Evolutionary conservation across 1,284 basidiomycete genomes (phyloP).

Genomic region (Cryptococcus depauperatus): DNA sequence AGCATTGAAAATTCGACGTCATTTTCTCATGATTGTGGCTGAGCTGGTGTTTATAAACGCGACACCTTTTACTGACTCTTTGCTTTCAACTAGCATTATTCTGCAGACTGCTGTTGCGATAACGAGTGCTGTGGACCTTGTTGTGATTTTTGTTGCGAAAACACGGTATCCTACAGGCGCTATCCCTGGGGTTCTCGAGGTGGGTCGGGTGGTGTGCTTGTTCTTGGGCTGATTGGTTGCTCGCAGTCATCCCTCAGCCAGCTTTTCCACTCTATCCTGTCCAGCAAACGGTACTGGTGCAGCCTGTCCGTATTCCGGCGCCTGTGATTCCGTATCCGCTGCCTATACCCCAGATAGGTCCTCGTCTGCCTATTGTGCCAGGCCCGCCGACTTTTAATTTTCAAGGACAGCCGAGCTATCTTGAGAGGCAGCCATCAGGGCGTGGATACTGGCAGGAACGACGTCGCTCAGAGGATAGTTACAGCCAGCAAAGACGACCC

Average conservation of each 20-base stretch:
- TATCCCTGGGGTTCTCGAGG: slow-evolving; percentile 3
- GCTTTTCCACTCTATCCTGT: slow-evolving; percentile 5
- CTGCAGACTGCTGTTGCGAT: slow-evolving; percentile 14
- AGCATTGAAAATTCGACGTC: too few species aligned
- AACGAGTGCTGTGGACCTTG: slow-evolving; percentile 12
- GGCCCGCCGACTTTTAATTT: too few species aligned
- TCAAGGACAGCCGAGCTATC: too few species aligned
- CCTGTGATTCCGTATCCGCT: slow-evolving; percentile 9
- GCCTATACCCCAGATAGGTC: too few species aligned
- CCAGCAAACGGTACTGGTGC: slow-evolving; percentile 4
- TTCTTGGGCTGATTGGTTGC: too few species aligned
- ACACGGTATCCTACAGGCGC: background rate
- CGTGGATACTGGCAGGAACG: too few species aligned
- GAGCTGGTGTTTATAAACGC: background rate
- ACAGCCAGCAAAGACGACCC: too few species aligned
- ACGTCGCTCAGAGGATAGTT: too few species aligned
- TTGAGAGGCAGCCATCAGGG: too few species aligned
- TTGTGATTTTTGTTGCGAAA: slow-evolving; percentile 15
- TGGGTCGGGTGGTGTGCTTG: too few species aligned
- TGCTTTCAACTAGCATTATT: slow-evolving; percentile 8
- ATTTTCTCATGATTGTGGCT: background rate
- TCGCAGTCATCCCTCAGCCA: slow-evolving; percentile 7
- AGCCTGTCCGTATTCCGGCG: slow-evolving; percentile 7
- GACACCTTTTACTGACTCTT: background rate
- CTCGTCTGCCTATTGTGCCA: too few species aligned